These are phyloP conservation scores for Diddensiella transvaalensis DNA, from an alignment of 805 yeast species.

Conservation along the genomic window DNA sequence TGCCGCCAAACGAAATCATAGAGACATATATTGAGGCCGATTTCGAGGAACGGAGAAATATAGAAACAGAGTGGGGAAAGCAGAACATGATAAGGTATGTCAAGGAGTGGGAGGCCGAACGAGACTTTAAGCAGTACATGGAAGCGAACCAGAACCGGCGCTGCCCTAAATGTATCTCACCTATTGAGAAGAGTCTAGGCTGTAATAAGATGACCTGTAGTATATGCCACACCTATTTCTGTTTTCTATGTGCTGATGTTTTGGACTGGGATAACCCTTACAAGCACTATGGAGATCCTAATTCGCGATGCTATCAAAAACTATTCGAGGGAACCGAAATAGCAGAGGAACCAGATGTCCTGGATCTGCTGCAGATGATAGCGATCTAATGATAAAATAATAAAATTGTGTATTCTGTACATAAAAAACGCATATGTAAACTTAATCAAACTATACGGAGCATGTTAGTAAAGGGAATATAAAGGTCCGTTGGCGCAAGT, in stretches of 20 bases:
- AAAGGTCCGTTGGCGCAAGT: too few relatives aligned
- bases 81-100: slow-evolving; percentile 17
- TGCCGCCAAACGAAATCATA: slow-evolving; percentile 16
- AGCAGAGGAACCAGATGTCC: slow-evolving; percentile 7
- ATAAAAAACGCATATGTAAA: not conserved
- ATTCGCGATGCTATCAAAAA: slow-evolving; percentile 19
- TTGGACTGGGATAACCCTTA: slow-evolving; percentile 18
- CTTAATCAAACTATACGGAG: not conserved
- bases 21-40: slow-evolving; percentile 17
- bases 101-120: slow-evolving; percentile 13
- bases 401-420: too few relatives aligned
- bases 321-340: slow-evolving; percentile 23
- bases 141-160: slow-evolving; percentile 8
- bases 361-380: not conserved
- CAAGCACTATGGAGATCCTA: slow-evolving; percentile 16
- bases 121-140: slow-evolving; percentile 19
- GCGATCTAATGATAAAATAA: not conserved
- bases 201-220: slow-evolving; percentile 25
- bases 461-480: not conserved
- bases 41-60: slow-evolving; percentile 6
- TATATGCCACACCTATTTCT: slow-evolving; percentile 21
- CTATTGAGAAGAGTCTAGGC: slow-evolving; percentile 21
- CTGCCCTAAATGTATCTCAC: slow-evolving; percentile 21
- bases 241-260: slow-evolving; percentile 18
- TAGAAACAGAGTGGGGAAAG: slow-evolving; percentile 22